Conservation (phyloP, 2,329 filamentous ascomycete species). For the Arthroderma sp. region DNA sequence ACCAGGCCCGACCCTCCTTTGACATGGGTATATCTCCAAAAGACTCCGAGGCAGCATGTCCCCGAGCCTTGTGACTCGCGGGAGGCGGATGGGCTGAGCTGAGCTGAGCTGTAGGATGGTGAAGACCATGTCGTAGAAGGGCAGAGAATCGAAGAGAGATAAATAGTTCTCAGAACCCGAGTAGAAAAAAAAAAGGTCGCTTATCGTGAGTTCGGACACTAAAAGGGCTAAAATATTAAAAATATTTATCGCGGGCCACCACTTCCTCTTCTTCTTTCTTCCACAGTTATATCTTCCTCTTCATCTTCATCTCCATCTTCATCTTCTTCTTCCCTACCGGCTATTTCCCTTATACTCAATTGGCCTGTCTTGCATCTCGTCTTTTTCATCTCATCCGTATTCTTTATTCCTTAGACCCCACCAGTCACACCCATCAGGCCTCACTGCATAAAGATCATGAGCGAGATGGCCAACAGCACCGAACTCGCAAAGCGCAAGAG, state of each 20-base stretch:
- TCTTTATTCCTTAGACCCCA: neutral
- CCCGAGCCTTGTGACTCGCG: neutral
- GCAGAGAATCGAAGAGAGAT: neutral
- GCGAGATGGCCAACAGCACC: neutral
- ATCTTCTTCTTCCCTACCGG: neutral
- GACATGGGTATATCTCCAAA: neutral
- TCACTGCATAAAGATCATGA: neutral
- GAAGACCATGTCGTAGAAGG: neutral
- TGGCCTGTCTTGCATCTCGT: neutral
- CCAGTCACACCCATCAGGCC: neutral
- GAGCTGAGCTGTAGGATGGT: neutral
- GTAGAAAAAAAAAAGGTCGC: neutral
- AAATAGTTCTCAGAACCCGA: neutral
- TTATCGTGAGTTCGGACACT: neutral
- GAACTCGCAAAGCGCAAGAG: slow-evolving; percentile 12
- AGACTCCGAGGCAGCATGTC: neutral
- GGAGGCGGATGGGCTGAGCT: neutral
- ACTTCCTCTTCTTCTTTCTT: neutral
- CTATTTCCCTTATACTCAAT: neutral
- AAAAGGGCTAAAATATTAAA: too few species aligned
- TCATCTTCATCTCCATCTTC: neutral
- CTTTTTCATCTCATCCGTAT: neutral
- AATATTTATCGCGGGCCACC: too few species aligned
- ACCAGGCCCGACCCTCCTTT: too few species aligned
- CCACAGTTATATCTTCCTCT: neutral